Evolutionary conservation across 306 rosid species (phyloP), one percentile per base, ranked within the genome.

Genomic region (Quercus bicolor): DNA sequence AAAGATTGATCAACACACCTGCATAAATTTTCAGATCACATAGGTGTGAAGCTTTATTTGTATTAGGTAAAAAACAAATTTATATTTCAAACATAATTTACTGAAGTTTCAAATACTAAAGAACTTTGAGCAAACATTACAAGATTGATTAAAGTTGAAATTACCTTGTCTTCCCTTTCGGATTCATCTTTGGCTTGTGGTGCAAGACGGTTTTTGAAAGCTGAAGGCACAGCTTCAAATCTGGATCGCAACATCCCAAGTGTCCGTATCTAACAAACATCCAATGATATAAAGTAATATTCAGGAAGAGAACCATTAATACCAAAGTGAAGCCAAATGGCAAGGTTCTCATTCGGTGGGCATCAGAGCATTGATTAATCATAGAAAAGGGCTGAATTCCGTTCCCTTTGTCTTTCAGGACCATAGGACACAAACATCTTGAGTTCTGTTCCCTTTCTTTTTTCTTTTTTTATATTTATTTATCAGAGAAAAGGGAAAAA

Each of bases 211-310:
- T 56, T 18, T 77, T 82, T 84, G 85, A 96, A 96, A 81, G 94
- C 96, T 79, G 75, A 59, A 77, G 98, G 98, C 75, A 96, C 87
- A 68, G 89, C 76, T 60, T 82, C 90, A 79, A 96, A 96, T 87
- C 98, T 91, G 75, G 97, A 90, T 56, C 98, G 90, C 78, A 96
- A 86, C 98, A 91, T 93, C 77, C 99, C 99, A 79, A 96, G 99
- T n/a, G 99, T 96, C 75, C 99, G 89, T 86, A 96, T 96, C 99
- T 96, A 86, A 76, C 73, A 83, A 71, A 84, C 54, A 76, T 28
- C 77, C 84, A 80, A 85, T 48, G 70, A 31, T 71, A 79, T 56
- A 54, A 71, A 68, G 48, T 56, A 23, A 84, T 59, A 74, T 79
- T 75, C 59, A 81, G 74, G 66, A 59, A 55, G 77, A 78, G 64